phyloP scores from a whole-genome alignment of 1,284 basidiomycete species.

The Salmacisia buchloeana region DNA sequence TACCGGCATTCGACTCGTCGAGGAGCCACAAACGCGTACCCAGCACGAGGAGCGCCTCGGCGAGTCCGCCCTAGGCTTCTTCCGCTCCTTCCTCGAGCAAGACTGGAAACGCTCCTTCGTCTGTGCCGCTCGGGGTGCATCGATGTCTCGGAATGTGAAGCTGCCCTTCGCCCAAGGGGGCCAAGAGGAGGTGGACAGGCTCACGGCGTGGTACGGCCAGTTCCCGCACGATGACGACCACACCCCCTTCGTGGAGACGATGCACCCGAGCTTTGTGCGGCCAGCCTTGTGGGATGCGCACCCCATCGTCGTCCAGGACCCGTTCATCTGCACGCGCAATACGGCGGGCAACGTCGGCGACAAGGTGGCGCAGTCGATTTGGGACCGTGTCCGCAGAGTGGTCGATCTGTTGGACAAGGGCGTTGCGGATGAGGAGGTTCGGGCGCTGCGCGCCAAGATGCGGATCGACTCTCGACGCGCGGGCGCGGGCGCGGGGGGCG shows the following conservation, averaged over 20 bases:
- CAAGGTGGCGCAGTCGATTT: background rate
- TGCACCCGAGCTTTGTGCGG: constrained; percentile 22
- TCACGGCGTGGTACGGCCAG: background rate
- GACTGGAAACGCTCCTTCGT: no score
- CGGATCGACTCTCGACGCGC: background rate
- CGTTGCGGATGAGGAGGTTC: no score
- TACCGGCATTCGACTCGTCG: background rate
- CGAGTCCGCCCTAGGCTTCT: no score
- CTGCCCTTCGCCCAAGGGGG: background rate
- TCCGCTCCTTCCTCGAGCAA: no score
- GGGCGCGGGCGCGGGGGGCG: no score
- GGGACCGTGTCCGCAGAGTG: background rate
- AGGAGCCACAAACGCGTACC: no score
- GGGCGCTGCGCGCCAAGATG: background rate
- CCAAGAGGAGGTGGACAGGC: no score
- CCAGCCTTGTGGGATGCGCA: constrained; percentile 36
- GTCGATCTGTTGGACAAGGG: background rate
- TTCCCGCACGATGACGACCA: background rate
- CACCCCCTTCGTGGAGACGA: background rate
- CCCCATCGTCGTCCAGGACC: constrained; percentile 49
- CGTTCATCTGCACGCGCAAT: constrained; percentile 50
- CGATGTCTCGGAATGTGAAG: background rate
- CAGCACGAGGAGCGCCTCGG: no score
- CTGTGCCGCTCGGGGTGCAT: no score
- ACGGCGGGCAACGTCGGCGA: constrained; percentile 40